Base-by-base conservation (phyloP, 176 grass and related monocot genomes). In the Eragrostis curvula region DNA sequence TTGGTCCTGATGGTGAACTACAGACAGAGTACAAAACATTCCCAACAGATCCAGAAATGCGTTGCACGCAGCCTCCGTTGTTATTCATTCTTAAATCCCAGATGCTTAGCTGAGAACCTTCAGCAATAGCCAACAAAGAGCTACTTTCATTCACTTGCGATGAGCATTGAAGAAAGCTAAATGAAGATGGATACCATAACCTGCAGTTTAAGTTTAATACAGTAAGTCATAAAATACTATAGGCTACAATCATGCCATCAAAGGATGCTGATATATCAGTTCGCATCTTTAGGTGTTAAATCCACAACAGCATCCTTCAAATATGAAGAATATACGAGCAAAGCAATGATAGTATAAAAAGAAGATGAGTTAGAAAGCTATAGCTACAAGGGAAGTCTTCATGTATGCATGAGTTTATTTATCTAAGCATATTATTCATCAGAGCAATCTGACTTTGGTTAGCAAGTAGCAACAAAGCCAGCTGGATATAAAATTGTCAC, bases 31-130 rank as follows among this genome's bases (percentile, higher is more conserved):
- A 98, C 85, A 93, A 68, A 66, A 86, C 77, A 75, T 94, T 79
- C 70, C 93, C 89, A 57, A 88, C 69, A 49, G 89, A 92, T 77
- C 90, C 89, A 84, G 79, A 91, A 84, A 91, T 76, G 73, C 85
- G 79, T 18, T 90, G 86, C 66, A 91, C 53, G 17, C 96, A 98
- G 59, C 96, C 96, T 81, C 96, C 96, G 74, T 95, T 98, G 51
- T 90, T 87, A 74, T 87, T 88, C 82, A 86, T 89, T 82, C 96
- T 91, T 58, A 93, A 70, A 76, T 98, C 96, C 96, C 93, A 98
- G 50, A 98, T 93, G 84, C 88, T 89, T 73, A 98, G 57, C 93
- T 98, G 96, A 84, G 96, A 93, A 63, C 90, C 93, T 91, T 95
- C 93, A 77, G 96, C 88, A 77, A 93, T 81, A 86, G 89, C 82